These are phyloP conservation scores for Dovyalis caffra DNA, from an alignment of 345 rosid genomes.

Conservation along the genomic window DNA sequence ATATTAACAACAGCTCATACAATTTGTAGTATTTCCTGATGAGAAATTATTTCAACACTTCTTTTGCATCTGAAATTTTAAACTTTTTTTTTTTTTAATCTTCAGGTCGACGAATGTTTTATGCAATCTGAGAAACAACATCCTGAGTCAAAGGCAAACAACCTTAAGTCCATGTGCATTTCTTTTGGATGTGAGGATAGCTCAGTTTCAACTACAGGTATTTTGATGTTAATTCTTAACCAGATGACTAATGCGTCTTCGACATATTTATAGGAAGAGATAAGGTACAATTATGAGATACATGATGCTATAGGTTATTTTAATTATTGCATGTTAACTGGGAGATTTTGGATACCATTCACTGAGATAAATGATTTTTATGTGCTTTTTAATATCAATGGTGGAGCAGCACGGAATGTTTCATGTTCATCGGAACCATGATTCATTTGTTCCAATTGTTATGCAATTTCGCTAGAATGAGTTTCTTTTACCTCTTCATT, in stretches of 20 bases:
- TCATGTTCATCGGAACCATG: neutral
- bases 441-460: neutral
- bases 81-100: neutral
- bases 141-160: conserved; percentile 20
- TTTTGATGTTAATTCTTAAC: conserved; percentile 29
- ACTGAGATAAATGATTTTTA: neutral
- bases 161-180: conserved; percentile 11
- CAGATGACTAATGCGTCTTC: no score
- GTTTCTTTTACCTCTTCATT: neutral
- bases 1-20: conserved; percentile 1
- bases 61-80: neutral
- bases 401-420: neutral
- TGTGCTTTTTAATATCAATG: neutral
- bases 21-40: neutral
- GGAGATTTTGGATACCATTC: neutral
- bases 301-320: neutral
- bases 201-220: conserved; percentile 46
- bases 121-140: conserved; percentile 26
- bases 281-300: no score
- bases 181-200: conserved; percentile 38
- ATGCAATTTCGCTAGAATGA: neutral
- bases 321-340: neutral
- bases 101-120: conserved; percentile 36
- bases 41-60: neutral
- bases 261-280: no score